phyloP scores from a whole-genome alignment of 257 asterid genomes.

The Paraleonurus japonicus region DNA sequence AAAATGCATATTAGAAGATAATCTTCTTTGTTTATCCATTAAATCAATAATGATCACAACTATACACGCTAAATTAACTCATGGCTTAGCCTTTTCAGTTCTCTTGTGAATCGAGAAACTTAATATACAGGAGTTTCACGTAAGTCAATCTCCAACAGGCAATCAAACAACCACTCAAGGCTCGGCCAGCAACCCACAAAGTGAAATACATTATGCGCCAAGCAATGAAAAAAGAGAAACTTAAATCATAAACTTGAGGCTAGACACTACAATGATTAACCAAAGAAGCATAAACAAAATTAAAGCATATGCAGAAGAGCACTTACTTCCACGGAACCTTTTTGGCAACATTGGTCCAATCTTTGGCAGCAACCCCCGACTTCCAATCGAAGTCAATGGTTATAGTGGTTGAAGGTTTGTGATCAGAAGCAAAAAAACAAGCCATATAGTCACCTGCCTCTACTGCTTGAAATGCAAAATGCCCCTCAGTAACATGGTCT shows the following conservation, averaged over 20 bases:
- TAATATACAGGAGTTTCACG: not conserved
- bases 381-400: conserved; percentile 89
- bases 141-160: not conserved
- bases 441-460: conserved; percentile 92
- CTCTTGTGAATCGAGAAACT: not conserved
- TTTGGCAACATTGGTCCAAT: conserved; percentile 88
- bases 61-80: conserved; percentile 5
- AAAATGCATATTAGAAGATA: not conserved
- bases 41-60: not conserved
- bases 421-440: conserved; percentile 77
- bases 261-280: not conserved
- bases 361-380: conserved; percentile 94
- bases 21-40: not conserved
- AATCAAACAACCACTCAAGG: conserved; percentile 8
- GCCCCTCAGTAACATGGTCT: conserved; percentile 76
- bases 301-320: not conserved
- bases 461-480: conserved; percentile 76
- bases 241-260: not conserved
- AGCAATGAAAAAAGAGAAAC: not conserved
- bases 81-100: not conserved
- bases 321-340: conserved; percentile 89
- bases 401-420: conserved; percentile 56
- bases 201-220: not conserved
- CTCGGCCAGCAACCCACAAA: not conserved
- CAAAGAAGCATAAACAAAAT: conserved; percentile 6